Percentiles rank a stretch among this genome's conserved stretches.
Evolutionary conservation across 108 stramenopile genomes (phyloP).

Genomic region (Stephanodiscus minutulus): DNA sequence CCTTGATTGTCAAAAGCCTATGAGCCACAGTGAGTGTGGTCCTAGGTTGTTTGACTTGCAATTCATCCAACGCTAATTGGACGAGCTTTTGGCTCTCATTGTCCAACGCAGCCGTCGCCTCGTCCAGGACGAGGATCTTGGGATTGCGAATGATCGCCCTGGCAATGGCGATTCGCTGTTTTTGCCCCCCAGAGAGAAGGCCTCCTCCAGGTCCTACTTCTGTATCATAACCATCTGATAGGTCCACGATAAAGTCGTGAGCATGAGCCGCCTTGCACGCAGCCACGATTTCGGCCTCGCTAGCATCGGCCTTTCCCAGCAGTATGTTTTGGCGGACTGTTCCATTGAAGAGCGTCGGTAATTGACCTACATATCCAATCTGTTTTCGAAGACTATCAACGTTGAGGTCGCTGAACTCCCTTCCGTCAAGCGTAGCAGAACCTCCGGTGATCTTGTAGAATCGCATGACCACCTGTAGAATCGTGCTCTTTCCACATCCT

Average conservation of each 20-base stretch:
- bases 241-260: constrained; percentile 62
- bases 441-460: constrained; percentile 45
- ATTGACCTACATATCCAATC: constrained; percentile 72
- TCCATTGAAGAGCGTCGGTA: constrained; percentile 68
- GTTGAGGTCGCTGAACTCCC: constrained; percentile 47
- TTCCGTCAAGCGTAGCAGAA: constrained; percentile 46
- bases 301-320: constrained; percentile 48
- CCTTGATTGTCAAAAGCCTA: constrained; percentile 61
- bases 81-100: constrained; percentile 54
- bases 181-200: constrained; percentile 34
- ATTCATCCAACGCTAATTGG: constrained; percentile 37
- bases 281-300: constrained; percentile 34
- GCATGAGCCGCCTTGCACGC: constrained; percentile 51
- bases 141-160: constrained; percentile 32
- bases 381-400: constrained; percentile 43
- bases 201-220: constrained; percentile 60
- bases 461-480: constrained; percentile 49
- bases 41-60: constrained; percentile 38
- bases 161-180: constrained; percentile 31
- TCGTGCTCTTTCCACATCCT: constrained; percentile 15
- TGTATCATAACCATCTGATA: constrained; percentile 56
- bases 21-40: constrained; percentile 68
- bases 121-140: constrained; percentile 24
- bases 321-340: constrained; percentile 73
- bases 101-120: constrained; percentile 55